Base-by-base conservation (phyloP, 139 green algal species). In the Asterochloris erici region DNA sequence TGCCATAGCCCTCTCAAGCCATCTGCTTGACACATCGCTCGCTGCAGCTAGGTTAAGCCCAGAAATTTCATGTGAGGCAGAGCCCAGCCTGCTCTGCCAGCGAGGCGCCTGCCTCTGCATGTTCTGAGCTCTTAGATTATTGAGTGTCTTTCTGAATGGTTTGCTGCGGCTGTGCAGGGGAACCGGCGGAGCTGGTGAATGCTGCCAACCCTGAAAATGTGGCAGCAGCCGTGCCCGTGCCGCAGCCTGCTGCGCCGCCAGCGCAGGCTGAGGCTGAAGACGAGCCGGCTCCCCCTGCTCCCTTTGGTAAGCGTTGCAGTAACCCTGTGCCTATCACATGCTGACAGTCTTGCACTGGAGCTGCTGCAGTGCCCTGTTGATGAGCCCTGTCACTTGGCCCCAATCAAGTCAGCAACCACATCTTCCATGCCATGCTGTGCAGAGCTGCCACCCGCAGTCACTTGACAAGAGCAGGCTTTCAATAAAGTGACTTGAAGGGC, bases 261-360 rank as follows among this genome's bases (percentile, higher is more conserved):
- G 74, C 77, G 24, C 64, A 81, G 74, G 17, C 74, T 14, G 54
- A 21, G 29, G 84, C 87, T 60, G 89, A 89, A 38, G 90, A 95
- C 14, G 94, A 97, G 88, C 89, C 93, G 23, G 84, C 89, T 15
- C 93, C 93, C 11, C 95, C 95, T 0, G 91, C 91, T 80, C 92
- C 93, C 0, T 98, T 98, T 80, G 91, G 83, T 87, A 54, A 76
- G 83, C 71, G 16, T 70, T 21, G 66, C 38, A 54, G 38, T 54
- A 10, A 54, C 38, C 2, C 38, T 54, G 38, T 10, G 38, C 6
- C 6, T 2, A 54, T 54, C 4, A 10, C 38, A 54, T 2, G 38
- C 38, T 54, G 4, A 6, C 38, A 54, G 38, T 54, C 38, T 54
- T 54, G 38, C 38, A 54, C 4, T 54, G 38, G 38, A 54, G 38